These are phyloP conservation scores for Colletotrichum somersetense DNA, from an alignment of 2,329 filamentous ascomycete species.

Conservation along the genomic window DNA sequence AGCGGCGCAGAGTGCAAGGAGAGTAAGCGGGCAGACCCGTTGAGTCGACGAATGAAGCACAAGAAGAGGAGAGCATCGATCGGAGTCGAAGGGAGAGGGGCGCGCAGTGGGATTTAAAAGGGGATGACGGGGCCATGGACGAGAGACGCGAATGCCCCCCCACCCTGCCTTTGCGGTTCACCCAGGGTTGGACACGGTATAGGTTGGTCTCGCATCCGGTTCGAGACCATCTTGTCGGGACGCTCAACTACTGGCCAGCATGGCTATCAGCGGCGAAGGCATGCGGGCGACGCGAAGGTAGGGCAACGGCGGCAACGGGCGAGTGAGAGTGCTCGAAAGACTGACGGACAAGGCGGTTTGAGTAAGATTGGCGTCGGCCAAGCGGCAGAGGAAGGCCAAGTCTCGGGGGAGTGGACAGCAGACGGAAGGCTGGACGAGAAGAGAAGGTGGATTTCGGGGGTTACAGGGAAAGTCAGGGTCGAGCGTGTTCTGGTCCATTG, in stretches of 20 bases:
- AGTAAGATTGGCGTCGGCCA: slow-evolving; percentile 30
- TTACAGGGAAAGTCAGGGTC: slow-evolving; percentile 12
- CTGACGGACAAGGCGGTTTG: background rate
- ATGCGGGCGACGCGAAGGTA: slow-evolving; percentile 13
- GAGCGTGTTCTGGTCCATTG: slow-evolving; percentile 22
- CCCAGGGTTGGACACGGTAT: background rate
- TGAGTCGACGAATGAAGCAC: slow-evolving; percentile 23
- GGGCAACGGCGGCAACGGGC: slow-evolving; percentile 9
- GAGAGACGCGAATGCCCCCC: slow-evolving; percentile 14
- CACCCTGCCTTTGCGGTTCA: background rate
- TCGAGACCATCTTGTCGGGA: slow-evolving; percentile 15
- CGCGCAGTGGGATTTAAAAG: slow-evolving; percentile 32
- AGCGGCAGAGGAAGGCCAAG: slow-evolving; percentile 39
- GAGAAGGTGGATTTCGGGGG: slow-evolving; percentile 33
- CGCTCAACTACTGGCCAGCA: slow-evolving; percentile 23
- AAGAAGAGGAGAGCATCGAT: slow-evolving; percentile 8
- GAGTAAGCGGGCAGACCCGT: slow-evolving; percentile 13
- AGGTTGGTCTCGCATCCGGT: slow-evolving; percentile 14
- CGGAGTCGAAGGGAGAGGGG: slow-evolving; percentile 14
- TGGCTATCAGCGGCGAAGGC: slow-evolving; percentile 35
- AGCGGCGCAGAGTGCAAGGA: slow-evolving; percentile 4
- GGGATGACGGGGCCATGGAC: slow-evolving; percentile 2
- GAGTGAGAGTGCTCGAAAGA: slow-evolving; percentile 15
- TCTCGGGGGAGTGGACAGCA: slow-evolving; percentile 39
- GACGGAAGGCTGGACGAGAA: slow-evolving; percentile 36